Base-by-base conservation (phyloP, 2,329 filamentous ascomycete genomes). In the Fusarium miscanthi region DNA sequence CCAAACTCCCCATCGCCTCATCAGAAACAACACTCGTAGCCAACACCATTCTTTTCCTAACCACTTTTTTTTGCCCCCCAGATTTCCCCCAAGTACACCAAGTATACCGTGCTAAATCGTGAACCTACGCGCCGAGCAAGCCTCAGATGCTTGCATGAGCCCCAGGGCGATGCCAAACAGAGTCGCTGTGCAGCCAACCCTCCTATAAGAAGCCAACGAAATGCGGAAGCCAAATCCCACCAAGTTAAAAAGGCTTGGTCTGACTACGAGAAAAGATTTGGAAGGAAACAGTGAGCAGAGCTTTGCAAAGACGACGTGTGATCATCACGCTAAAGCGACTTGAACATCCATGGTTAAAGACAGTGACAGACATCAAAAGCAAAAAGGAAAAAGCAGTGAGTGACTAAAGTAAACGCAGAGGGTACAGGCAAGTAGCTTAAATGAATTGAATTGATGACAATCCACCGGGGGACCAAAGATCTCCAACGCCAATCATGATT, bases 401-500 rank as follows among this genome's bases (percentile, higher is more conserved):
- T 70, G 70, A 74, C 72, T 65, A 74, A 71, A 72, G 69, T 73
- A 76, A 76, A 72, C 68, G 61, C 57, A 66, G 61, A 74, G 70
- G 56, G 57, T 76, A 75, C 68, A 75, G 72, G 69, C 72, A 77
- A 72, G 70, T 74, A 77, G 74, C 75, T 76, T 76, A 74, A 78
- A 78, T 79, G 74, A 79, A 80, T 79, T 78, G 77, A 81, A 78
- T 80, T 80, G 77, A 80, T 80, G 77, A 79, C 79, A 79, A 79
- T 78, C 78, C 79, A 79, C 80, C 80, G 59, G 66, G 62, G 67
- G 71, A 75, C 78, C 79, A 76, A 80, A 78, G 70, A 81, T 82
- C 81, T 82, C 80, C 80, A 82, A 82, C 81, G 81, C 81, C 81
- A 81, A 80, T 82, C 81, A 80, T 82, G 77, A 82, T 79, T 79